Conservation (phyloP, 2,329 filamentous ascomycete species). For the Lachnellula subtilissima region DNA sequence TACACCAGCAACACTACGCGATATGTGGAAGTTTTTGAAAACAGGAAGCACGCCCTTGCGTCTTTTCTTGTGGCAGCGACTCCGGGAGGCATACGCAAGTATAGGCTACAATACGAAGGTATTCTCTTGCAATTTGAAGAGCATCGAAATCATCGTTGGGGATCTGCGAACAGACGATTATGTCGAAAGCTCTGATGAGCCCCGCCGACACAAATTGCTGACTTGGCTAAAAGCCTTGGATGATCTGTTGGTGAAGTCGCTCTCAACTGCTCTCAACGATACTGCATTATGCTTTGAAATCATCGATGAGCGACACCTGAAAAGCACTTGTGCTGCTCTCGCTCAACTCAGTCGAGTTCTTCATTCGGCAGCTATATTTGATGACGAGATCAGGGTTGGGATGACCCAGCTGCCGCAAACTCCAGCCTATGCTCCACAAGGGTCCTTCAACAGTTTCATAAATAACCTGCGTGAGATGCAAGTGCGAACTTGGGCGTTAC, state of each 20-base stretch:
- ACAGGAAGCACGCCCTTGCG: constrained; percentile 77
- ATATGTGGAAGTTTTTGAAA: constrained; percentile 81
- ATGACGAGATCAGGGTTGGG: constrained; percentile 80
- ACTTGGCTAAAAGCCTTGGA: constrained; percentile 76
- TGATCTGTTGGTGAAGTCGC: constrained; percentile 65
- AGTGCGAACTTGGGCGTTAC: constrained; percentile 79
- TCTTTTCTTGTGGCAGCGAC: constrained; percentile 81
- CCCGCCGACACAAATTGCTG: constrained; percentile 67
- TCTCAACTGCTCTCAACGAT: constrained; percentile 66
- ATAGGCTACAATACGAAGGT: constrained; percentile 86
- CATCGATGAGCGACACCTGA: constrained; percentile 73
- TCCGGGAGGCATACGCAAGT: constrained; percentile 81
- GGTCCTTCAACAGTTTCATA: constrained; percentile 50
- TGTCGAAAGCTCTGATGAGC: constrained; percentile 49
- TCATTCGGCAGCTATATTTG: constrained; percentile 73
- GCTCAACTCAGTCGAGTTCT: constrained; percentile 68
- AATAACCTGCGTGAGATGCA: constrained; percentile 81
- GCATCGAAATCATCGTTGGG: constrained; percentile 74
- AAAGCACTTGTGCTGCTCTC: constrained; percentile 66
- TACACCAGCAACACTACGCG: constrained; percentile 47
- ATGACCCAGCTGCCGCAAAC: constrained; percentile 56
- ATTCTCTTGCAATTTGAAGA: constrained; percentile 79
- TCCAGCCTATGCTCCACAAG: constrained; percentile 40
- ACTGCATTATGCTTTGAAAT: constrained; percentile 69
- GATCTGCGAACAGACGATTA: constrained; percentile 61